Evolutionary conservation across 495 filamentous ascomycete species (phyloP).

Genomic region (Cercophora sp.): DNA sequence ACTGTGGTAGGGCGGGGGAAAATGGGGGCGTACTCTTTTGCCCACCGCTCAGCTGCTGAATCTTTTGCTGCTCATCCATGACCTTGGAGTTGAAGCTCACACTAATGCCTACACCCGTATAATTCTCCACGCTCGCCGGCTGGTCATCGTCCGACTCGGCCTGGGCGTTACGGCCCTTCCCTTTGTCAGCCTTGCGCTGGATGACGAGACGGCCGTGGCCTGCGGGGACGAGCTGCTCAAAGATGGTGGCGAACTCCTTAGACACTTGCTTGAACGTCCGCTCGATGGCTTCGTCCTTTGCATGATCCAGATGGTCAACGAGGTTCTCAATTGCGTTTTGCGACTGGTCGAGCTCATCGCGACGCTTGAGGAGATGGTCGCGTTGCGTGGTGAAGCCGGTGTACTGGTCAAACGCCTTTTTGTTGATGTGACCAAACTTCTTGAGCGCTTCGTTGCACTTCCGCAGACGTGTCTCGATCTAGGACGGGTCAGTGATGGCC

Average conservation of each 20-base stretch:
- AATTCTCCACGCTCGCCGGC: slow-evolving; percentile 82
- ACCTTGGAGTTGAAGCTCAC: slow-evolving; percentile 98
- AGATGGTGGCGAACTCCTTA: slow-evolving; percentile 84
- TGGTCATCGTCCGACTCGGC: slow-evolving; percentile 68
- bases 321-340: slow-evolving; percentile 85
- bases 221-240: slow-evolving; percentile 91
- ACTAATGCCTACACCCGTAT: slow-evolving; percentile 95
- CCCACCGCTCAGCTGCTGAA: slow-evolving; percentile 93
- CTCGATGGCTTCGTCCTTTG: slow-evolving; percentile 95
- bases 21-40: slow-evolving; percentile 76
- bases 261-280: slow-evolving; percentile 98
- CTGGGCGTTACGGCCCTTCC: slow-evolving; percentile 49
- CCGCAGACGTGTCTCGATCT: slow-evolving; percentile 80
- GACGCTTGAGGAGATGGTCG: slow-evolving; percentile 72
- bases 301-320: slow-evolving; percentile 85
- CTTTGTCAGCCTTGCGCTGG: slow-evolving; percentile 78
- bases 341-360: slow-evolving; percentile 77
- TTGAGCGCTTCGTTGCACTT: slow-evolving; percentile 92
- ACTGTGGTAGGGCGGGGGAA: background rate
- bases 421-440: slow-evolving; percentile 97
- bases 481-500: slow-evolving; percentile 16
- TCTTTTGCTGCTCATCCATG: slow-evolving; percentile 91
- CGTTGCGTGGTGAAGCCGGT: slow-evolving; percentile 92
- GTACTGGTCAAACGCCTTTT: slow-evolving; percentile 99
- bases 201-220: slow-evolving; percentile 90